Evolutionary conservation across 2,329 filamentous ascomycete genomes (phyloP).

Genomic region (Nemania abortiva): DNA sequence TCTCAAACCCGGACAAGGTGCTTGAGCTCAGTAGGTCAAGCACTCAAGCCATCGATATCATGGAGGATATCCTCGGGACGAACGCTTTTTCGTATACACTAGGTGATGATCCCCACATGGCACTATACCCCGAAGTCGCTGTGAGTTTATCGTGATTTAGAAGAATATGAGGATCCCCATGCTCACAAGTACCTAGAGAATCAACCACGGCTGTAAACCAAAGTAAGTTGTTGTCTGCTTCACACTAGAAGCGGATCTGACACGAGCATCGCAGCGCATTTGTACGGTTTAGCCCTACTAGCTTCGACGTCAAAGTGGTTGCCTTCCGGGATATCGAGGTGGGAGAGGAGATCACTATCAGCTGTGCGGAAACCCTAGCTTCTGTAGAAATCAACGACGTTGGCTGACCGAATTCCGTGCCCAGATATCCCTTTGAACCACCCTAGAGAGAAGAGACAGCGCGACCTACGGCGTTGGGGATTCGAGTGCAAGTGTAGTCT

Average conservation of each 20-base stretch:
- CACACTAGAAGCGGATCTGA: not conserved
- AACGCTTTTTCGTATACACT: conserved; percentile 52
- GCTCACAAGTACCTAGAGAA: conserved; percentile 40
- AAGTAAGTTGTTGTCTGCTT: conserved; percentile 46
- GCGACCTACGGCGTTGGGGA: conserved; percentile 49
- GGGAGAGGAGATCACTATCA: conserved; percentile 48
- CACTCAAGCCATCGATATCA: conserved; percentile 43
- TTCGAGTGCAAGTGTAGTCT: conserved; percentile 53
- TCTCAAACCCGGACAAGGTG: conserved; percentile 48
- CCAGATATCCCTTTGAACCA: conserved; percentile 51
- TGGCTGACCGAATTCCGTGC: not conserved
- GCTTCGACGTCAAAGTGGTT: conserved; percentile 45
- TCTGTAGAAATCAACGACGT: not conserved
- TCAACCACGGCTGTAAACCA: conserved; percentile 54
- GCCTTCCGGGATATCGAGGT: conserved; percentile 44
- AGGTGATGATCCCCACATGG: conserved; percentile 45
- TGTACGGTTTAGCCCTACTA: conserved; percentile 49
- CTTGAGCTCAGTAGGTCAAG: conserved; percentile 48
- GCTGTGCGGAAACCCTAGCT: conserved; percentile 39
- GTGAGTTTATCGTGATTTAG: conserved; percentile 32
- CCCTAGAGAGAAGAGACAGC: conserved; percentile 45
- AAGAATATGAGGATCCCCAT: not conserved
- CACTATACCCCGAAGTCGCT: conserved; percentile 44
- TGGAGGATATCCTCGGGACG: conserved; percentile 54
- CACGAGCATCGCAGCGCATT: conserved; percentile 46